Percentiles rank a stretch among this genome's conserved stretches.
These are phyloP conservation scores for Magnusiomyces sp. DNA, from an alignment of 1,139 yeast genomes.

Conservation along the genomic window DNA sequence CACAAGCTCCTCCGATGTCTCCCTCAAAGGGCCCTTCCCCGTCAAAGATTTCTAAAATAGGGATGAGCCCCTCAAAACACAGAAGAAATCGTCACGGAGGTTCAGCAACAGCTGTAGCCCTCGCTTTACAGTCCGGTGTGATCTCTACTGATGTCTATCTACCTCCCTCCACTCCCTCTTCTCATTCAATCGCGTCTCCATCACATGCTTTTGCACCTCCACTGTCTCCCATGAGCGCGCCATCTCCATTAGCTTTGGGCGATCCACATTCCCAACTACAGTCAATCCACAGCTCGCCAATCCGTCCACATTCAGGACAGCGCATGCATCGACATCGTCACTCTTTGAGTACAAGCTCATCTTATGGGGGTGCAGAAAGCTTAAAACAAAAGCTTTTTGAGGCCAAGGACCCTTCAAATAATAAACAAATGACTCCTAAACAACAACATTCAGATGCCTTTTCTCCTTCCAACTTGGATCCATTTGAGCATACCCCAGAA, in stretches of 20 bases:
- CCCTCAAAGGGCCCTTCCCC: slow-evolving; percentile 4
- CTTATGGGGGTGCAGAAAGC: no score
- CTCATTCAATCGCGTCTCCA: slow-evolving; percentile 9
- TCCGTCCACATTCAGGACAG: background rate
- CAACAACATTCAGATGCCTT: slow-evolving; percentile 21
- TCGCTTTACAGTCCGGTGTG: slow-evolving; percentile 8
- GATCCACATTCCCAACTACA: background rate
- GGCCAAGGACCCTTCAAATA: no score
- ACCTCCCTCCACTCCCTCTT: slow-evolving; percentile 17
- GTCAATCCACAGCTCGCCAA: background rate
- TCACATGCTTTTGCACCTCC: slow-evolving; percentile 2
- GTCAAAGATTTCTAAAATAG: slow-evolving; percentile 8
- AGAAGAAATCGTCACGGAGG: slow-evolving; percentile 12
- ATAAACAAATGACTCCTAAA: slow-evolving; percentile 6
- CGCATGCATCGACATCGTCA: no score
- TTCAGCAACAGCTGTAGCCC: slow-evolving; percentile 10
- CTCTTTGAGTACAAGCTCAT: no score
- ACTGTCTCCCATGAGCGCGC: background rate
- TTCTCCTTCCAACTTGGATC: slow-evolving; percentile 20
- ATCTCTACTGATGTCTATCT: slow-evolving; percentile 13
- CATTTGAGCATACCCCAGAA: slow-evolving; percentile 21
- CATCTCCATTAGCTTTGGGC: background rate
- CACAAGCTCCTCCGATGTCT: no score
- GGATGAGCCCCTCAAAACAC: slow-evolving; percentile 8
- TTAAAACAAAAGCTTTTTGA: no score